Percentiles rank a stretch among this genome's conserved stretches.
Evolutionary conservation across 2,329 filamentous ascomycete species (phyloP).

Genomic region (Juglanconis sp.): DNA sequence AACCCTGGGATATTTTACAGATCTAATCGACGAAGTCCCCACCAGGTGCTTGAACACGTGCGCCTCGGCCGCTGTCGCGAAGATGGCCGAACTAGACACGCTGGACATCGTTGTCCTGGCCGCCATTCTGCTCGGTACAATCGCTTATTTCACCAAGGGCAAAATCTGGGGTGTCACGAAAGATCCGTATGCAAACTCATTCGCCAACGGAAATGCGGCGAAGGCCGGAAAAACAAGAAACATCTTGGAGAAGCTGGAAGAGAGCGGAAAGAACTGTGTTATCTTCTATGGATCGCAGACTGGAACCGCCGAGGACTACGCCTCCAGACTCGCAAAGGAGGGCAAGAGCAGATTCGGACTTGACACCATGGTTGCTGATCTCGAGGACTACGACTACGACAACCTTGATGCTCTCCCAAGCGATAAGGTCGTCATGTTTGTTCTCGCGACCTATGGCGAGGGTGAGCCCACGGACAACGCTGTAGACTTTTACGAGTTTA

Average conservation of each 20-base stretch:
- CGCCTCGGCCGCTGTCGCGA: slow-evolving; percentile 28
- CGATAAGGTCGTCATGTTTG: slow-evolving; percentile 92
- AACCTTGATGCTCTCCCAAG: slow-evolving; percentile 84
- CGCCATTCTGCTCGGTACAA: slow-evolving; percentile 77
- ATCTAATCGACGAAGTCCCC: background rate
- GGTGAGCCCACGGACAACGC: slow-evolving; percentile 98
- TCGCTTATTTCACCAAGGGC: slow-evolving; percentile 97
- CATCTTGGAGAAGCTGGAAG: slow-evolving; percentile 93
- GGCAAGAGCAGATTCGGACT: slow-evolving; percentile 93
- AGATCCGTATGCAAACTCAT: slow-evolving; percentile 79
- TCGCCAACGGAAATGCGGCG: slow-evolving; percentile 64
- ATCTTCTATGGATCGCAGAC: slow-evolving; percentile 99
- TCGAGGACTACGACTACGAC: slow-evolving; percentile 97
- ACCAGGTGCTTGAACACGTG: background rate
- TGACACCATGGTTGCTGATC: slow-evolving; percentile 96
- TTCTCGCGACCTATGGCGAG: slow-evolving; percentile 95
- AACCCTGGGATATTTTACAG: background rate
- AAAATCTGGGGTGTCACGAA: slow-evolving; percentile 86
- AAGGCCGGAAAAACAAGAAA: slow-evolving; percentile 86
- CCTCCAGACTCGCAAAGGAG: slow-evolving; percentile 92
- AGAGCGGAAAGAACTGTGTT: slow-evolving; percentile 93
- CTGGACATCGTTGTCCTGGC: slow-evolving; percentile 91
- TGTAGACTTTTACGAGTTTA: slow-evolving; percentile 97
- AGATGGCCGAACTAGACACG: slow-evolving; percentile 94
- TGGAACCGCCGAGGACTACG: slow-evolving; percentile 97